These are phyloP conservation scores for Aspergillus sp. DNA, from an alignment of 2,329 filamentous ascomycete genomes.

Conservation along the genomic window DNA sequence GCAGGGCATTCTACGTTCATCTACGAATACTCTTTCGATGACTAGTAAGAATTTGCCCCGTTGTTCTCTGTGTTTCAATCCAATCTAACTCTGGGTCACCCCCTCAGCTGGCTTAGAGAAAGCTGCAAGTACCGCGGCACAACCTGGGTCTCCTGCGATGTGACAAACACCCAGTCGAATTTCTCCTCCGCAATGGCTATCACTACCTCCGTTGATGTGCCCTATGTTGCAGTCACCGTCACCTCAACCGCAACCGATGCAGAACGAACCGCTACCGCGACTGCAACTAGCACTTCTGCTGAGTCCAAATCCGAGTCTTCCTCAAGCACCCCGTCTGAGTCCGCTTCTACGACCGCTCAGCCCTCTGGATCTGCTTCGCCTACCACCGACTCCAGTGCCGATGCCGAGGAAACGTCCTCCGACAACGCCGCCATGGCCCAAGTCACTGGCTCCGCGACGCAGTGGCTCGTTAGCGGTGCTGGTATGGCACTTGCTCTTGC, in stretches of 20 bases:
- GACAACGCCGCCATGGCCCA: constrained; percentile 24
- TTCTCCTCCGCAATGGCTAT: constrained; percentile 15
- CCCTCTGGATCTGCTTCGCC: constrained; percentile 6
- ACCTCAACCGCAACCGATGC: constrained; percentile 23
- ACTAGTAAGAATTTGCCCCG: constrained; percentile 12
- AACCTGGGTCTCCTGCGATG: constrained; percentile 27
- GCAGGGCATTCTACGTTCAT: constrained; percentile 12
- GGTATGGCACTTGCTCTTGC: constrained; percentile 26
- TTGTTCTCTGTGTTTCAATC: background rate
- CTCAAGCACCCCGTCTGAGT: background rate
- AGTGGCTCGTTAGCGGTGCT: constrained; percentile 29
- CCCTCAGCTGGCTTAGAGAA: constrained; percentile 7
- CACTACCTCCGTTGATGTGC: constrained; percentile 4
- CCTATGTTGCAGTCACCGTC: constrained; percentile 22
- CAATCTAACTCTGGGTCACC: background rate
- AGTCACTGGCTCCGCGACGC: constrained; percentile 16
- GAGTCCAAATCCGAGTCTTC: background rate
- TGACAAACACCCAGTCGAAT: constrained; percentile 8
- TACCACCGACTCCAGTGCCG: constrained; percentile 12
- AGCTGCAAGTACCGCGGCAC: constrained; percentile 25
- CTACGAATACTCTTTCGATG: constrained; percentile 3
- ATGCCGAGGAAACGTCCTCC: background rate
- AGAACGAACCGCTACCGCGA: constrained; percentile 16
- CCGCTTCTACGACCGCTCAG: background rate
- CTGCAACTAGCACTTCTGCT: constrained; percentile 14